Conservation (phyloP, 1,284 basidiomycete species). For the Ceratobasidium sp. region DNA sequence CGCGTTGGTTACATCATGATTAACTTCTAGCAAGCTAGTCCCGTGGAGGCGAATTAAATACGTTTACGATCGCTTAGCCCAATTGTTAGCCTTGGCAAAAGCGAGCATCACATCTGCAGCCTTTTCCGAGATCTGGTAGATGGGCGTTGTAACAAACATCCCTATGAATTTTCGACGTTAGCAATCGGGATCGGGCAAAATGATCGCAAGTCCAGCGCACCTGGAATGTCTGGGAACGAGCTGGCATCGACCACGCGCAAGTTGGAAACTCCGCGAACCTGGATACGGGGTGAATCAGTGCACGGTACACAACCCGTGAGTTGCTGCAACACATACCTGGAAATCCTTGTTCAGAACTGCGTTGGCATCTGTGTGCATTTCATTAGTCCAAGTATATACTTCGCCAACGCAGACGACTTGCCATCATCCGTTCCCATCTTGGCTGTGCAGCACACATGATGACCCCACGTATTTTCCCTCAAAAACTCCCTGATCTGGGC, state of each 20-base stretch:
- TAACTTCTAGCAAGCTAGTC: too few relatives aligned
- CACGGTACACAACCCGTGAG: too few relatives aligned
- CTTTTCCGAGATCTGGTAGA: slow-evolving; percentile 34
- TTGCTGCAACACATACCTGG: background rate
- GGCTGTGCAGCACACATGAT: slow-evolving; percentile 32
- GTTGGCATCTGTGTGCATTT: background rate
- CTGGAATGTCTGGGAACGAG: slow-evolving; percentile 32
- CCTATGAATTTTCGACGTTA: background rate
- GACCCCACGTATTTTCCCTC: slow-evolving; percentile 7
- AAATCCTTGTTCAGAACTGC: slow-evolving; percentile 27
- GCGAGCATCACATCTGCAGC: slow-evolving; percentile 24
- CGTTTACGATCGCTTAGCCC: too few relatives aligned
- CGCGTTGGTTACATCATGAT: too few relatives aligned
- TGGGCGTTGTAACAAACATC: slow-evolving; percentile 33
- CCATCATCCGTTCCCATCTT: slow-evolving; percentile 26
- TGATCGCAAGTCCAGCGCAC: background rate
- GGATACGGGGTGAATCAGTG: too few relatives aligned
- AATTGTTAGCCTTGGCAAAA: background rate
- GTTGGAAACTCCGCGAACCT: slow-evolving; percentile 21
- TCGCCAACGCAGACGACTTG: background rate
- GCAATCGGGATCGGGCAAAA: background rate
- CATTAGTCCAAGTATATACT: too few relatives aligned
- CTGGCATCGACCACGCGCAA: slow-evolving; percentile 34
- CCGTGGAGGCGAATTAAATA: too few relatives aligned
- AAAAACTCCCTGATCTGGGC: slow-evolving; percentile 12